Evolutionary conservation across 1,284 basidiomycete species (phyloP).

Genomic region (Tylopilus orsonianus): DNA sequence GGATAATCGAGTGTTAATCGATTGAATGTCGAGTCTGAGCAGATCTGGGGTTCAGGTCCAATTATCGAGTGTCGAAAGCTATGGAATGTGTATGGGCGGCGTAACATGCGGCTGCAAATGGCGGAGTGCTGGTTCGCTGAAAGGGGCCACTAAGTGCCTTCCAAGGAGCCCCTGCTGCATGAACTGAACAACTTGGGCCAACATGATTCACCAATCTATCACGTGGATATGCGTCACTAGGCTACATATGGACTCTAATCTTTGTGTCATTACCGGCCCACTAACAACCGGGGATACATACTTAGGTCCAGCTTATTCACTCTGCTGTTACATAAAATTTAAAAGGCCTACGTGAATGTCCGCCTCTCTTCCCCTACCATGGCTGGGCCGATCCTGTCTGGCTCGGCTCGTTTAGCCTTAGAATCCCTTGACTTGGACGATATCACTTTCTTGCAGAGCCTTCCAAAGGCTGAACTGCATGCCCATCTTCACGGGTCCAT

Average conservation of each 20-base stretch:
- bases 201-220: constrained; percentile 8
- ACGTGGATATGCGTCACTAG: constrained; percentile 16
- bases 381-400: constrained; percentile 16
- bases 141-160: background rate
- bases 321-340: too few species aligned
- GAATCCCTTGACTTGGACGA: constrained; percentile 50
- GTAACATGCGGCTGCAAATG: constrained; percentile 13
- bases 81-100: background rate
- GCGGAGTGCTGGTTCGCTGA: background rate
- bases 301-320: too few species aligned
- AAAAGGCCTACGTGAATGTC: background rate
- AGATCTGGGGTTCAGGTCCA: background rate
- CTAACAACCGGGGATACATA: too few species aligned
- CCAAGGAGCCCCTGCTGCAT: too few species aligned
- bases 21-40: background rate
- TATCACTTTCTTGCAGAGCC: constrained; percentile 52
- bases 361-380: background rate
- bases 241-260: too few species aligned
- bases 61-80: constrained; percentile 1
- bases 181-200: too few species aligned
- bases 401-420: constrained; percentile 45
- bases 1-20: background rate
- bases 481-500: constrained; percentile 84
- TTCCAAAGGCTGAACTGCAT: constrained; percentile 81
- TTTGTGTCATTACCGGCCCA: too few species aligned